These are phyloP conservation scores for Paraglomus brasilianum DNA, from an alignment of 192 early-diverging fungal species.

Conservation along the genomic window DNA sequence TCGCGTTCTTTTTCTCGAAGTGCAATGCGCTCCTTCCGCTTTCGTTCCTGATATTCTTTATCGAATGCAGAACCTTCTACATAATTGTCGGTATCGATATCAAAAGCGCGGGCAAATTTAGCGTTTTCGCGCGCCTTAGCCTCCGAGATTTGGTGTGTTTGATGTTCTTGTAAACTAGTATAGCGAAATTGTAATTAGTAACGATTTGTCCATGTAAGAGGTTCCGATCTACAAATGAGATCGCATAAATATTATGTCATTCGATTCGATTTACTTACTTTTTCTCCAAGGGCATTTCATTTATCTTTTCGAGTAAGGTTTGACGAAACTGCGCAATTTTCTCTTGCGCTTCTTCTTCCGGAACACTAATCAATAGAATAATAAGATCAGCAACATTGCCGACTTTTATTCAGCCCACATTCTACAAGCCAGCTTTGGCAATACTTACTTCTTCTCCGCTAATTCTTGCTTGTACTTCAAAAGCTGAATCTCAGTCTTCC, in stretches of 20 bases:
- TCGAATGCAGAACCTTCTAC: conserved; percentile 80
- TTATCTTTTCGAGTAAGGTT: conserved; percentile 57
- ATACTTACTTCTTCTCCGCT: conserved; percentile 65
- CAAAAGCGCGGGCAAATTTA: conserved; percentile 63
- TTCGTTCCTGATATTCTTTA: conserved; percentile 60
- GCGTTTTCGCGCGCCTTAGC: conserved; percentile 70
- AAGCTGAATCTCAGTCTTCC: conserved; percentile 86
- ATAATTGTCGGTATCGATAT: conserved; percentile 59
- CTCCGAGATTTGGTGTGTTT: conserved; percentile 70
- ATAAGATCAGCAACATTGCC: neutral
- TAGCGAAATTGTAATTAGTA: conserved; percentile 13
- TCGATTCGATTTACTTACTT: conserved; percentile 34
- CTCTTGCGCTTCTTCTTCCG: conserved; percentile 65
- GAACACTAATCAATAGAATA: conserved; percentile 37
- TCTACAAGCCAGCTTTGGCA: too few relatives aligned
- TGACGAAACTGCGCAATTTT: conserved; percentile 61
- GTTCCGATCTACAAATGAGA: neutral
- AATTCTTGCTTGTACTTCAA: conserved; percentile 76
- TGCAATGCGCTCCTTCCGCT: conserved; percentile 38
- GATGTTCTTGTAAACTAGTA: conserved; percentile 53
- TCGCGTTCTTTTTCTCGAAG: conserved; percentile 41
- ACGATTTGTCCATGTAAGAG: neutral
- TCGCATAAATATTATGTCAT: neutral
- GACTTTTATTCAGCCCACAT: too few relatives aligned
- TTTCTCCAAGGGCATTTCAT: conserved; percentile 25